Base-by-base conservation (phyloP, 1,284 basidiomycete species). In the Neotropicomus parvogracilis region DNA sequence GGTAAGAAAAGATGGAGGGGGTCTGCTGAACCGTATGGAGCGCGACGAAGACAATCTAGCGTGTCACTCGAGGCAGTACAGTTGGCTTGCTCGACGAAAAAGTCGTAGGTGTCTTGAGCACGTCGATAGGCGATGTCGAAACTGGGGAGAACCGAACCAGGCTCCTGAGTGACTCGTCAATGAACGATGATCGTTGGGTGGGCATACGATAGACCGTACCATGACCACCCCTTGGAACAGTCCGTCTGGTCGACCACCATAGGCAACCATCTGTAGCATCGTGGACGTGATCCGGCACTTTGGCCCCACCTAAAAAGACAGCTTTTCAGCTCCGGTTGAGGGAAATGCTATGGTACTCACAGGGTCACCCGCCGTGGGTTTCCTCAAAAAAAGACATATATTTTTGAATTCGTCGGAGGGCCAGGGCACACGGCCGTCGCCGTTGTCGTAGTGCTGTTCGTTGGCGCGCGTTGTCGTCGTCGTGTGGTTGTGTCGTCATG, bases 271-370 rank as follows among this genome's bases (percentile, higher is more conserved):
- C 14, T 81, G 79, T 0, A 78, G 52, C 21, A 74, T 59, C 2
- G 70, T 72, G 10, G 77, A 79, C 26, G 79, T 74, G 77, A 71
- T 1, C 82, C 81, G 0, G 80, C 75, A 31, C 75, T 78, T 62
- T 83, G 74, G 6, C 80, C 79, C 74, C 74, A 79, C 47, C 78
- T 79, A 35, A n/a, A 10, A 40, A 1, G 11, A 44, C 12, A 3
- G 4, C 8, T 11, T 4, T 31, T 19, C 11, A 32, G 34, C 4
- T n/a, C 20, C 24, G 3, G 16, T 3, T 3, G 16, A 3, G 31
- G 4, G n/a, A 13, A 20, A 11, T n/a, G 2, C 8, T 7, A 13
- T 4, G 8, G 7, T 6, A 28, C 44, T n/a, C 17, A 48, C 46
- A 48, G 12, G 5, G 28, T 37, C 7, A 47, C 46, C 13, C 32